Base-by-base conservation (phyloP, 2,329 filamentous ascomycete genomes). In the Monilinia aucupariae region DNA sequence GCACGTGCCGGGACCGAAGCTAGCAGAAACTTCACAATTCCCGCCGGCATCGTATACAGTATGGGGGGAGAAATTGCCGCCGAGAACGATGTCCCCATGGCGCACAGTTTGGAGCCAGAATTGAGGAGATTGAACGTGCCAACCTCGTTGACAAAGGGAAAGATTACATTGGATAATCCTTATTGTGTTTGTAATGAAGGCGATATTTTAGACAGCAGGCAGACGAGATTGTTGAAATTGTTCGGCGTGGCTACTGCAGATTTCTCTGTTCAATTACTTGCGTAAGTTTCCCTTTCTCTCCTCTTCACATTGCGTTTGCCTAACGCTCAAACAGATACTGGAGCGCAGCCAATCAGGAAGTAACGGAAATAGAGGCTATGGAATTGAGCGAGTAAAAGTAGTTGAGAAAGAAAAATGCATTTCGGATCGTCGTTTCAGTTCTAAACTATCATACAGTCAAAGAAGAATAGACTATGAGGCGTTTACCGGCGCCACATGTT, bases 181-280 rank as follows among this genome's bases (percentile, higher is more conserved):
- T 74, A 73, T 56, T 73, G 77, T 63, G 78, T 99, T 56, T 97
- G 93, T 79, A 86, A 86, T 72, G 87, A 92, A 76, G 94, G 93
- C 13, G 85, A 97, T 74, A 82, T 86, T 51, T 78, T 99, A 69
- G 92, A 97, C 77, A 92, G 90, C 69, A 84, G 93, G 71, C 94
- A 99, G 82, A 97, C 94, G 63, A 88, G 92, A 68, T 79, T 99
- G 73, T 77, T 99, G 76, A 97, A 97, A 84, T 82, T 96, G 72
- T 97, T 99, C 78, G 89, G 91, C 60, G 85, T 97, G 63, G 91
- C 90, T 67, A 85, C 94, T 77, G 90, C 91, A 64, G 92, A 97
- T 79, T 99, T 99, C 79, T 87, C 82, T 75, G 86, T 99, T 64
- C 82, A 86, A 72, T 78, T 96, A 68, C 79, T 89, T 75, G 92